Evolutionary conservation across 257 asterid species (phyloP), one percentile per base, ranked within the genome.

Genomic region (Fraxinus cuspidata): DNA sequence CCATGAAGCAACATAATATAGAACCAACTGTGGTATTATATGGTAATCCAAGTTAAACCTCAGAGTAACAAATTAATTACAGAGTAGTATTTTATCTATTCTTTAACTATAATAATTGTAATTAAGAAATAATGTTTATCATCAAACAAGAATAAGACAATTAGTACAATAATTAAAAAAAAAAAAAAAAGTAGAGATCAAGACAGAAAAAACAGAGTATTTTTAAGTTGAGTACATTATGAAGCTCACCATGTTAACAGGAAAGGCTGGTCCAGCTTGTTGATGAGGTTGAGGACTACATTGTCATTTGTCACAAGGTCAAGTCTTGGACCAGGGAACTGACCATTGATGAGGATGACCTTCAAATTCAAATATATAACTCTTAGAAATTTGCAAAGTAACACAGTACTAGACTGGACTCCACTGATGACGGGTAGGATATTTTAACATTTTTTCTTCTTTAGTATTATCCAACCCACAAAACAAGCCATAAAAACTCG

Each of bases 261-360:
- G 77, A 96, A 87, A 78, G 97, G 97, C 84, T 90, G 87, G 79
- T 96, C 94, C 87, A 96, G 68, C 80, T 93, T 92, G 73, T 96
- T 93, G 70, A 90, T 74, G 25, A 96, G 85, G 78, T 96, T 92
- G 47, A 96, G 89, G 77, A 93, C 63, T 15, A 93, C 87, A 86
- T 96, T 96, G 76, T 96, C 97, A 82, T 96, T 96, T 66, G 99
- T 96, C 66, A 90, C 94, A 18, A 92, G 60, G n/a, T 87, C 94
- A 58, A 96, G 92, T 31, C 84, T 87, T 16, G 99, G 99, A 72
- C 99, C 99, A 32, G 98, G 98, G 84, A 96, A 93, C 72, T 93
- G 95, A 37, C 95, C 99, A 78, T 96, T 93, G 76, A 96, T 92
- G 77, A 96, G 96, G 65, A 93, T 93, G 9, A 96, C 91, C 99